Evolutionary conservation across 495 filamentous ascomycete genomes (phyloP).

Genomic region (Venustampulla echinocandica): DNA sequence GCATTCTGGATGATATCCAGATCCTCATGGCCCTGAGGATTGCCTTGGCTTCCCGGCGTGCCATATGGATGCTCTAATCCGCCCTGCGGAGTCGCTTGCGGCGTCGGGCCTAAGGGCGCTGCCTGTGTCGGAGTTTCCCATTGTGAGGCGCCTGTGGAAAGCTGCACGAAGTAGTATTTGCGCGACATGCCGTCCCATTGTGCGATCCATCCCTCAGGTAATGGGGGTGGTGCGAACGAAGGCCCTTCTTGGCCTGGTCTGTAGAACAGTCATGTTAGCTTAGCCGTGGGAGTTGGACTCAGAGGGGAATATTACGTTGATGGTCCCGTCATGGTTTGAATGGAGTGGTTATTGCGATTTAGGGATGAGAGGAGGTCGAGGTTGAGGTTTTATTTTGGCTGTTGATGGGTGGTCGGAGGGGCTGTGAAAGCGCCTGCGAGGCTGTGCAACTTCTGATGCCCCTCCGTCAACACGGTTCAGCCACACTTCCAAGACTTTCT

Average conservation of each 20-base stretch:
- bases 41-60: slow-evolving; percentile 27
- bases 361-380: neutral
- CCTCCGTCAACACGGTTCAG: too few relatives aligned
- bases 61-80: slow-evolving; percentile 43
- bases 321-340: slow-evolving; percentile 19
- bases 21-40: slow-evolving; percentile 5
- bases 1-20: slow-evolving; percentile 41
- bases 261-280: neutral
- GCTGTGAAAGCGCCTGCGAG: too few relatives aligned
- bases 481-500: too few relatives aligned
- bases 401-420: too few relatives aligned
- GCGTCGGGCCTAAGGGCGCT: slow-evolving; percentile 42
- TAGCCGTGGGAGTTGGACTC: neutral
- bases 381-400: neutral
- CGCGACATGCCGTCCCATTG: slow-evolving; percentile 69
- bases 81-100: slow-evolving; percentile 40
- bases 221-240: slow-evolving; percentile 56
- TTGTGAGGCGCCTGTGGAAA: slow-evolving; percentile 64
- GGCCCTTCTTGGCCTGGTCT: slow-evolving; percentile 57
- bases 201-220: slow-evolving; percentile 72
- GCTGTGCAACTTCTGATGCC: too few relatives aligned
- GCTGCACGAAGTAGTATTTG: slow-evolving; percentile 75
- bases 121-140: slow-evolving; percentile 70
- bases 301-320: slow-evolving; percentile 17
- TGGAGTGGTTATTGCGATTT: neutral